phyloP scores from a whole-genome alignment of 768 basidiomycete genomes.

The Amanita thiersii region DNA sequence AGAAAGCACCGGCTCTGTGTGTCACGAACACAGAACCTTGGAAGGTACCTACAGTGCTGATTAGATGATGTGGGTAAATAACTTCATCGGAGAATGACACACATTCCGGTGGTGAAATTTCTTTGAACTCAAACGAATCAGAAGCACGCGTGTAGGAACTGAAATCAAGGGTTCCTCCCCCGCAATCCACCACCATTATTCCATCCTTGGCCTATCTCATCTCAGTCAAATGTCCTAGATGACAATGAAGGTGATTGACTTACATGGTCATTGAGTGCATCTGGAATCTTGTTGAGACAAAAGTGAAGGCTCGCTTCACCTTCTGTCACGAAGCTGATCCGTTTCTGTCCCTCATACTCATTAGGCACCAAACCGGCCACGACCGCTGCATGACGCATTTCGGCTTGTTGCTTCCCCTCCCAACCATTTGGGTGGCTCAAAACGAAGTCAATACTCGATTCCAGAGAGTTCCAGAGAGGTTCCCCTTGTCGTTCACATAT shows the following conservation, averaged over 20 bases:
- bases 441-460: background rate
- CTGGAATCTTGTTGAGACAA: slow-evolving; percentile 47
- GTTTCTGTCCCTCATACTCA: slow-evolving; percentile 26
- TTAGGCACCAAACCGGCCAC: slow-evolving; percentile 5
- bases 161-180: slow-evolving; percentile 9
- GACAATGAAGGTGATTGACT: slow-evolving; percentile 12
- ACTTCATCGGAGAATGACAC: background rate
- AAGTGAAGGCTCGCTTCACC: slow-evolving; percentile 63
- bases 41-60: background rate
- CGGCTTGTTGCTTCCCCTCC: slow-evolving; percentile 46
- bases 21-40: background rate
- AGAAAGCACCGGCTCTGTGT: background rate
- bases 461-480: background rate
- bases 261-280: slow-evolving; percentile 26
- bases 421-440: slow-evolving; percentile 42
- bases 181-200: slow-evolving; percentile 3
- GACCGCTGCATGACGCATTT: slow-evolving; percentile 7
- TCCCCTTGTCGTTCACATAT: background rate
- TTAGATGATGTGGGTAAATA: background rate
- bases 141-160: slow-evolving; percentile 3
- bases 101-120: slow-evolving; percentile 7
- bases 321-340: slow-evolving; percentile 50
- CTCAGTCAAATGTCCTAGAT: background rate
- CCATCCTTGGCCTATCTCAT: slow-evolving; percentile 1
- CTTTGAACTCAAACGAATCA: slow-evolving; percentile 5